Conservation (phyloP, 371 early-diverging fungal genomes). For the Mucor racemosus region DNA sequence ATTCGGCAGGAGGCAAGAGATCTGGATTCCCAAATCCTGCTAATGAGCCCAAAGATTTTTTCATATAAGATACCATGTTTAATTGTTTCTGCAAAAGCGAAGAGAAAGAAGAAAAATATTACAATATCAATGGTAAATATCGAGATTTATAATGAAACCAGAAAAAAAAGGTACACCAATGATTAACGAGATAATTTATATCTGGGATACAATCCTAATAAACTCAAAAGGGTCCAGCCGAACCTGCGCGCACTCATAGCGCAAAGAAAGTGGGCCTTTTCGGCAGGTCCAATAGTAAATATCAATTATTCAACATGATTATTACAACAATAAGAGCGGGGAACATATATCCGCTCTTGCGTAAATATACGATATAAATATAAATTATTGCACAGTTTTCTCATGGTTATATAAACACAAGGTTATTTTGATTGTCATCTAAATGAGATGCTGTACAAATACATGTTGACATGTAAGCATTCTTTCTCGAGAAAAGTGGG, state of each 20-base stretch:
- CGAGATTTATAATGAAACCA: background rate
- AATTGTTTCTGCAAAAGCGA: background rate
- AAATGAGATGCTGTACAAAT: too few relatives aligned
- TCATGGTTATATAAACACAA: background rate
- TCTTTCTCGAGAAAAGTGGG: too few relatives aligned
- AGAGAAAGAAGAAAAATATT: background rate
- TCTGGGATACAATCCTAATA: background rate
- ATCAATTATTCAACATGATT: background rate
- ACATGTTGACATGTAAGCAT: too few relatives aligned
- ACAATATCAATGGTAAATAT: background rate
- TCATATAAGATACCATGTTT: slow-evolving; percentile 22
- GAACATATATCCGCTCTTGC: background rate
- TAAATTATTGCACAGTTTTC: background rate
- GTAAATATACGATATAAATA: background rate
- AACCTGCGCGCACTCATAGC: background rate
- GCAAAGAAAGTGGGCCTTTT: background rate
- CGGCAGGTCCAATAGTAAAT: background rate
- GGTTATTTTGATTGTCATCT: too few relatives aligned
- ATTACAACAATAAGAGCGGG: background rate
- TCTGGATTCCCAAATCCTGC: slow-evolving; percentile 16
- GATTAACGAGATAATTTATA: background rate
- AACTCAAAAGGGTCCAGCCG: background rate
- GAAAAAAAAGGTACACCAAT: background rate
- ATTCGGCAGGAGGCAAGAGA: slow-evolving; percentile 27
- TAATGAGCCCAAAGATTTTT: slow-evolving; percentile 20